A percentile compares a stretch with the other conserved stretches of the same genome.
These are phyloP conservation scores for Lindgomyces ingoldianus DNA, from an alignment of 495 filamentous ascomycete genomes.

Conservation along the genomic window DNA sequence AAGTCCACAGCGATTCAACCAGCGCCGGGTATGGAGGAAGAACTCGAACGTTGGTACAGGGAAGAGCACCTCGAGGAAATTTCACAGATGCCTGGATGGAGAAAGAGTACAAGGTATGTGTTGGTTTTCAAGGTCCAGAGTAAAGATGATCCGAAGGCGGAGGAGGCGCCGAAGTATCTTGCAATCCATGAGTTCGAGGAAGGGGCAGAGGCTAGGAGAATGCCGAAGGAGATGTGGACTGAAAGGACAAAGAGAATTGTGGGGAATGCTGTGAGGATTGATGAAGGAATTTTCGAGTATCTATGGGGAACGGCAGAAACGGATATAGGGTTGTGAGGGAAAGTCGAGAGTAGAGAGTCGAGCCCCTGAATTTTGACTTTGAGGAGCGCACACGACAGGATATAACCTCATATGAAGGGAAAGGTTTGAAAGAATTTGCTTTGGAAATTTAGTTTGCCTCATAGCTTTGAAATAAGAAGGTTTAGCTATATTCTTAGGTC, in stretches of 20 bases:
- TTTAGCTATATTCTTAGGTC: too few species aligned
- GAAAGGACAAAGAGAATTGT: conserved; percentile 31
- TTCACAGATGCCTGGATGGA: conserved; percentile 25
- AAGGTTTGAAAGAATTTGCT: too few species aligned
- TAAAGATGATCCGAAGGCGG: conserved; percentile 5
- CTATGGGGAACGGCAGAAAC: conserved; percentile 12
- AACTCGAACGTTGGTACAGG: conserved; percentile 30
- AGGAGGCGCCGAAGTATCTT: conserved; percentile 21
- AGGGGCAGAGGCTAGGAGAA: conserved; percentile 8
- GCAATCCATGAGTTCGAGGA: conserved; percentile 32
- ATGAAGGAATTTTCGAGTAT: conserved; percentile 19
- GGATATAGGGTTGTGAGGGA: background rate
- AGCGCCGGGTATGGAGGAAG: conserved; percentile 21
- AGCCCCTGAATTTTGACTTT: too few species aligned
- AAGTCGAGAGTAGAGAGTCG: background rate
- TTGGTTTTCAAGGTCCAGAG: conserved; percentile 32
- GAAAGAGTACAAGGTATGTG: conserved; percentile 23
- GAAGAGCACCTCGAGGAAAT: conserved; percentile 34
- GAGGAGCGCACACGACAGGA: too few species aligned
- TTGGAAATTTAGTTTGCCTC: too few species aligned
- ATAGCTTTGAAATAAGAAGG: too few species aligned
- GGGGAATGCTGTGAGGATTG: conserved; percentile 9
- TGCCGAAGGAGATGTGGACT: conserved; percentile 10
- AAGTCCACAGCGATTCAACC: conserved; percentile 32
- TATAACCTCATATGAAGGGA: too few species aligned